A percentile compares a stretch with the other conserved stretches of the same genome.
phyloP scores from a whole-genome alignment of 371 early-diverging fungal species.

The Apophysomyces elegans region DNA sequence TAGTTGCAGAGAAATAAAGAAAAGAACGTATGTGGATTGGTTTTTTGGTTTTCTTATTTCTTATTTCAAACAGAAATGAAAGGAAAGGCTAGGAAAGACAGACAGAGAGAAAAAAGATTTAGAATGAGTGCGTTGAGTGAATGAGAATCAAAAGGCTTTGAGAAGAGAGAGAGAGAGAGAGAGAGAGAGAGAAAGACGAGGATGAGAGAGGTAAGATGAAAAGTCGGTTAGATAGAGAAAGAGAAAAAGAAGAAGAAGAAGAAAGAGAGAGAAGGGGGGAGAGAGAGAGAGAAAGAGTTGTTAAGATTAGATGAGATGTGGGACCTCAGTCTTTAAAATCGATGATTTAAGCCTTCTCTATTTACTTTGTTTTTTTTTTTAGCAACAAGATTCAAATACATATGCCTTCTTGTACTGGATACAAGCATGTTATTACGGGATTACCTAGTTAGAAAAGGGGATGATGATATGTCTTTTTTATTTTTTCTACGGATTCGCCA shows the following conservation, averaged over 20 bases:
- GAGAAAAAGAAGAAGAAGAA: slow-evolving; percentile 7
- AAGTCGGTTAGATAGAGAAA: slow-evolving; percentile 5
- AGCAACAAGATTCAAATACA: too few species aligned
- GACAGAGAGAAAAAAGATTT: slow-evolving; percentile 9
- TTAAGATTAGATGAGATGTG: neutral
- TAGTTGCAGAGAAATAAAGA: too few species aligned
- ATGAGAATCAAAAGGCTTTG: slow-evolving; percentile 6
- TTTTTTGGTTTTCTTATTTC: slow-evolving; percentile 1
- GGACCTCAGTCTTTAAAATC: too few species aligned
- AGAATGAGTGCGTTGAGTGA: neutral
- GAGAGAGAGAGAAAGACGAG: slow-evolving; percentile 11
- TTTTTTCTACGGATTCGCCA: neutral
- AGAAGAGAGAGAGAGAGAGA: slow-evolving; percentile 11
- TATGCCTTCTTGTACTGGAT: too few species aligned
- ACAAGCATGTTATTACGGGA: too few species aligned
- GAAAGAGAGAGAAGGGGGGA: slow-evolving; percentile 17
- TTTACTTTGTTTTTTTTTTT: too few species aligned
- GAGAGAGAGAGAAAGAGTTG: neutral
- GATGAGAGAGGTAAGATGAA: slow-evolving; percentile 13
- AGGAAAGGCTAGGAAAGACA: slow-evolving; percentile 5
- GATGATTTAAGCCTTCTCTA: too few species aligned
- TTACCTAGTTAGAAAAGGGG: neutral
- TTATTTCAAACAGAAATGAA: slow-evolving; percentile 11
- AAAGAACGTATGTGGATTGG: slow-evolving; percentile 2
- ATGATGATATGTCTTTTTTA: neutral